Base-by-base conservation (phyloP, 2,329 filamentous ascomycete species). In the Cytospora paraplurivora region DNA sequence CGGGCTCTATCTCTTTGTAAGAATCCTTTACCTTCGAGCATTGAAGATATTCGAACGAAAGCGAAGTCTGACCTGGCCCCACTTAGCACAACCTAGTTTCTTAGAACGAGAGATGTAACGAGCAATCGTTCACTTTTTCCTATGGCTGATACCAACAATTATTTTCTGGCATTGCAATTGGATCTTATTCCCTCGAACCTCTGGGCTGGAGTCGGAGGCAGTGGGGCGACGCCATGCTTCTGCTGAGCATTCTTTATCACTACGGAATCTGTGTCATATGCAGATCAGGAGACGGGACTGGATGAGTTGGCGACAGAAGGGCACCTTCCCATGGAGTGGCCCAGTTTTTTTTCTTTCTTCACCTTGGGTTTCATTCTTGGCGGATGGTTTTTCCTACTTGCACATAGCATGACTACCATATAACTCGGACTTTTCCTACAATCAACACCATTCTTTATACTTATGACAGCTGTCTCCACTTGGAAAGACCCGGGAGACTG, bases 51-150 rank as follows among this genome's bases (percentile, higher is more conserved):
- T 47, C 17, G 7, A 27, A n/a, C 10, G 4, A 19, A 19, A 21
- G 19, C 44, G 44, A 47, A 34, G 38, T 37, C 58, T 49, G 51
- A 54, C 50, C 32, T 35, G n/a, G 21, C 50, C 19, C n/a, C 37
- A 47, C 32, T 27, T 33, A 44, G 38, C n/a, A 27, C 32, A n/a
- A 21, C n/a, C 47, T 11, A 33, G 12, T n/a, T 32, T 15, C 32
- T 10, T 65, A 66, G 64, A 37, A 66, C 33, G 35, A 50, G 53
- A 58, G n/a, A 41, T 37, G 21, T 56, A 44, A 60, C 64, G 64
- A 66, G 64, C 64, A 66, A 66, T 66, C 64, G 64, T 63, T 50
- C 47, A 63, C 54, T 37, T 47, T 47, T 27, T 58, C 33, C 27
- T 44, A 53, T 51, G 35, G 34, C 44, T 41, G 52, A 13, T 51